phyloP scores from a whole-genome alignment of 2,329 filamentous ascomycete species.

The Penicillium sumatraense region DNA sequence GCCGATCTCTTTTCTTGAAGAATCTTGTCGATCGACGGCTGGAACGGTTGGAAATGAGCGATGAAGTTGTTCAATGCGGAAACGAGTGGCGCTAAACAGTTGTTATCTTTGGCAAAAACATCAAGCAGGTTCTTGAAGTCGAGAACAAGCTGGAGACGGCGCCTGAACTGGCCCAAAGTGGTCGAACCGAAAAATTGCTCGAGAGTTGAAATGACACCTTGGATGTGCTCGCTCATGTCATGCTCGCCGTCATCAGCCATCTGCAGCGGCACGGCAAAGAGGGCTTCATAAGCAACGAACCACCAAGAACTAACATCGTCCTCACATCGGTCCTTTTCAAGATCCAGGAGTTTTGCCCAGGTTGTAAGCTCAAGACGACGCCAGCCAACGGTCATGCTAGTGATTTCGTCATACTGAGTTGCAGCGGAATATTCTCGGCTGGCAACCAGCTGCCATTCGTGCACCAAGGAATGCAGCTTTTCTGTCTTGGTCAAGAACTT shows the following conservation, averaged over 20 bases:
- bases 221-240: constrained; percentile 66
- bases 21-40: constrained; percentile 65
- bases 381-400: constrained; percentile 83
- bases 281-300: constrained; percentile 92
- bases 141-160: constrained; percentile 71
- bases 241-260: constrained; percentile 64
- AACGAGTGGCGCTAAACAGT: constrained; percentile 61
- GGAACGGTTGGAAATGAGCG: constrained; percentile 73
- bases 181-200: constrained; percentile 79
- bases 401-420: constrained; percentile 75
- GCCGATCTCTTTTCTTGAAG: constrained; percentile 70
- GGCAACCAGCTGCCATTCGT: constrained; percentile 95
- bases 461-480: constrained; percentile 79
- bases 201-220: constrained; percentile 73
- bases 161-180: constrained; percentile 77
- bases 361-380: constrained; percentile 87
- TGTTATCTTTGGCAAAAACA: constrained; percentile 64
- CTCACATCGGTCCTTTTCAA: constrained; percentile 75
- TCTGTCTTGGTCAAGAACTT: constrained; percentile 86
- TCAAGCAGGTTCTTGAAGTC: constrained; percentile 67
- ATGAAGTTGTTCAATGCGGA: constrained; percentile 77
- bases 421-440: constrained; percentile 76
- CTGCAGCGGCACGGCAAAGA: constrained; percentile 75
- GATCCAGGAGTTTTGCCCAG: constrained; percentile 86
- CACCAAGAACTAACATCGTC: constrained; percentile 89